phyloP scores from a whole-genome alignment of 345 rosid genomes.

The Citrus medica region DNA sequence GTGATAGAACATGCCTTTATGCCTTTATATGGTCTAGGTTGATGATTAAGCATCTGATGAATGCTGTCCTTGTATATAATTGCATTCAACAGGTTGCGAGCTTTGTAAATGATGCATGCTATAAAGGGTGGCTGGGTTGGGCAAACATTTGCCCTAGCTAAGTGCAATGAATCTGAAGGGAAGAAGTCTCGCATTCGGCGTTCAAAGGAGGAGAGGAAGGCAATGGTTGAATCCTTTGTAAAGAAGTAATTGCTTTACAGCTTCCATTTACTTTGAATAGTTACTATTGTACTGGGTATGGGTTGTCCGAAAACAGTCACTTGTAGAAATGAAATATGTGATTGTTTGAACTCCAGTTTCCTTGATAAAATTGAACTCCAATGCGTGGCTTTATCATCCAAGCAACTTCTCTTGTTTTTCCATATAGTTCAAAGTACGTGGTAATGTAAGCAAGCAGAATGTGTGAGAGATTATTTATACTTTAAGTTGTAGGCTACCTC shows the following conservation, averaged over 20 bases:
- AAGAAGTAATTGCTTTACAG: slow-evolving; percentile 48
- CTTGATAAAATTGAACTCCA: neutral
- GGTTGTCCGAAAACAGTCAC: neutral
- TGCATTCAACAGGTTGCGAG: slow-evolving; percentile 12
- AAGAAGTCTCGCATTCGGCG: slow-evolving; percentile 82
- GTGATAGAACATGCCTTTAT: neutral
- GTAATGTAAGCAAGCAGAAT: neutral
- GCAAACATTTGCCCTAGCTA: slow-evolving; percentile 76
- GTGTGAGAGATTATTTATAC: neutral
- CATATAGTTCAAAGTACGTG: neutral
- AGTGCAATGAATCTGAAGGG: slow-evolving; percentile 61
- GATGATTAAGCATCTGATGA: slow-evolving; percentile 1
- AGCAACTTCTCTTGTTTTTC: neutral
- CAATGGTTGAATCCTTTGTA: slow-evolving; percentile 78
- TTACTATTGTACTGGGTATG: slow-evolving; percentile 6
- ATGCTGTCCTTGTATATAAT: neutral
- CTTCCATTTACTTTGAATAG: slow-evolving; percentile 13
- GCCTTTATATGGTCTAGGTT: neutral
- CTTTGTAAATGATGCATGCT: slow-evolving; percentile 52
- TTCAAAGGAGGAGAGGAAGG: slow-evolving; percentile 90
- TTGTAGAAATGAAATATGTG: neutral
- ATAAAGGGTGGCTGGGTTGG: slow-evolving; percentile 67
- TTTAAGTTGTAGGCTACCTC: neutral
- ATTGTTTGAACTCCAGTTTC: neutral
- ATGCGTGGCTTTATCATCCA: neutral